Evolutionary conservation across 2,329 filamentous ascomycete genomes (phyloP).

Genomic region (Pseudonectria buxi): DNA sequence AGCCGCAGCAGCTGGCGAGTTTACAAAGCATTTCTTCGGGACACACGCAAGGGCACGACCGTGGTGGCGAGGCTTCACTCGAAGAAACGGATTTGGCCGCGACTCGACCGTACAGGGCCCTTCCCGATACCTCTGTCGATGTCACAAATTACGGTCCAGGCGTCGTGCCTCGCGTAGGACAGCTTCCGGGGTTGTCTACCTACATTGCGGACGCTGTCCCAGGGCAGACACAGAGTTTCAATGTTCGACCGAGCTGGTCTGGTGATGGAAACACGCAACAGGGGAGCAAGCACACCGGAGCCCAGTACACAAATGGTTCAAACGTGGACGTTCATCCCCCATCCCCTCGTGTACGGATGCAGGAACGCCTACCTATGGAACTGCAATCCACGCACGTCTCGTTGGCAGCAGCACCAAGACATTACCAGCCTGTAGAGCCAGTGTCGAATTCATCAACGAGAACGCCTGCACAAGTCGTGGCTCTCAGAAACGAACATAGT

Average conservation of each 20-base stretch:
- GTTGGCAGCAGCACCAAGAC: slow-evolving; percentile 40
- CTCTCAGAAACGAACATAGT: slow-evolving; percentile 44
- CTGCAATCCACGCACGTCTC: slow-evolving; percentile 69
- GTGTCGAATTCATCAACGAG: slow-evolving; percentile 16
- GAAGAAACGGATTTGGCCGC: slow-evolving; percentile 4
- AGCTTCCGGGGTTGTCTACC: slow-evolving; percentile 27
- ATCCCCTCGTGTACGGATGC: slow-evolving; percentile 62
- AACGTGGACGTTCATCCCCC: slow-evolving; percentile 32
- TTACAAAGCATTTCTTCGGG: slow-evolving; percentile 7
- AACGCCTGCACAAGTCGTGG: slow-evolving; percentile 47
- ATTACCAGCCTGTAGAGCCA: slow-evolving; percentile 8
- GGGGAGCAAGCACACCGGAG: slow-evolving; percentile 9
- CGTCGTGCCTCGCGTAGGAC: slow-evolving; percentile 10
- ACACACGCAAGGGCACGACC: slow-evolving; percentile 5
- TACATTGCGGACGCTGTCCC: slow-evolving; percentile 14
- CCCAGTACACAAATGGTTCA: slow-evolving; percentile 12
- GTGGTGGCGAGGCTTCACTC: slow-evolving; percentile 5
- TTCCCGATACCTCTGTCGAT: slow-evolving; percentile 5
- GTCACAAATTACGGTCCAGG: slow-evolving; percentile 5
- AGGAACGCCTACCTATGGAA: slow-evolving; percentile 66
- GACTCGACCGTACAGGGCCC: slow-evolving; percentile 6
- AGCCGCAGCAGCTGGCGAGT: slow-evolving; percentile 9
- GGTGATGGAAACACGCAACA: slow-evolving; percentile 30
- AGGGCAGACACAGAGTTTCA: slow-evolving; percentile 24
- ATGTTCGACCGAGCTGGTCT: slow-evolving; percentile 35